Base-by-base conservation (phyloP, 768 basidiomycete species). In the Clitopilus hobsonii region DNA sequence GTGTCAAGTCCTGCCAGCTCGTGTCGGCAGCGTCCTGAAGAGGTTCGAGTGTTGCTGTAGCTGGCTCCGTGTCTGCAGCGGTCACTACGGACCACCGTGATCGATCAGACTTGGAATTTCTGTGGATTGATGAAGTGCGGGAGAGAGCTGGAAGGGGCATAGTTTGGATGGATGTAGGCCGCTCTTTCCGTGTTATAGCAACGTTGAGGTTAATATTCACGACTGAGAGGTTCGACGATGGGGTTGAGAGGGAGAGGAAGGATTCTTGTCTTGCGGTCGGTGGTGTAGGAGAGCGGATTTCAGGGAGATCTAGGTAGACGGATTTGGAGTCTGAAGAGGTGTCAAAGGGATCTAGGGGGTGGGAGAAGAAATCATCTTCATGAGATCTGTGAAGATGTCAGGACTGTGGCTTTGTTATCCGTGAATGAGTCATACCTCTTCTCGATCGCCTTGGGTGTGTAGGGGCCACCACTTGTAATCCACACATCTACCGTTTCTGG, bases 291-390 rank as follows among this genome's bases (percentile, higher is more conserved):
- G 64, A 48, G 22, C 67, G 59, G 14, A 61, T 64, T 30, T 74
- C 72, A 6, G 69, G 63, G 45, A 73, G 60, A 32, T 76, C 74
- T 45, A 76, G 71, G 61, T 78, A 79, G 59, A 76, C 73, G 8
- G 80, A 74, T 50, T 67, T 72, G 20, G 78, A 72, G 53, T 72
- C 64, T 0, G 74, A 72, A 2, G 72, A 72, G 1, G 77, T 67
- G 13, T 67, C 63, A 54, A 76, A 76, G 2, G 74, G 73, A 50
- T 81, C 78, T 3, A 74, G 64, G 16, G 68, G 38, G 23, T 61
- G 56, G 54, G 55, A 65, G 26, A 61, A 23, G 7, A 51, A 53
- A 6, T 61, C 58, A 41, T 66, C 56, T 38, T 32, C 22, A 10
- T 27, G 27, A 10, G 57, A 55, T 26, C 61, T 62, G 32, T 27